phyloP scores from a whole-genome alignment of 1,284 basidiomycete genomes.

The Cutaneotrichosporon curvatum region DNA sequence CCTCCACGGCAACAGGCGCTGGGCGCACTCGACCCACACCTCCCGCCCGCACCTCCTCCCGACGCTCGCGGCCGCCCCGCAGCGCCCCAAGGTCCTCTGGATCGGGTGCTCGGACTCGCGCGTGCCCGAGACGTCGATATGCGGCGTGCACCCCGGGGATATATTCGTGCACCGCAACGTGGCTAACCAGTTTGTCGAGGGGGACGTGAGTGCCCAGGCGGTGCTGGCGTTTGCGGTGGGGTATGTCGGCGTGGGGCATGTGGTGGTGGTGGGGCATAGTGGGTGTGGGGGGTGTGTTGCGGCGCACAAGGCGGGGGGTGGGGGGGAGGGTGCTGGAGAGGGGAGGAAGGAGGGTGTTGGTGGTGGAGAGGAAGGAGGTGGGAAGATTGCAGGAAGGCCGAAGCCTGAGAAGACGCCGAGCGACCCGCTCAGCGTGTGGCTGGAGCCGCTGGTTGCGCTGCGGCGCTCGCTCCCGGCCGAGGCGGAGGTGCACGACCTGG shows the following conservation, averaged over 20 bases:
- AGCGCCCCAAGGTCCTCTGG: slow-evolving; percentile 44
- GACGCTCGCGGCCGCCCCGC: slow-evolving; percentile 28
- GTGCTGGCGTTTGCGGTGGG: slow-evolving; percentile 56
- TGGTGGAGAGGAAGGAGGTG: slow-evolving; percentile 59
- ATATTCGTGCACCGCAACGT: slow-evolving; percentile 64
- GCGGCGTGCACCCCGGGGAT: slow-evolving; percentile 53
- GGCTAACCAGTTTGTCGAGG: slow-evolving; percentile 48
- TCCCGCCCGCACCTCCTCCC: slow-evolving; percentile 33
- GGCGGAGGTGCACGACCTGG: slow-evolving; percentile 54
- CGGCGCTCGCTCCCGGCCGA: slow-evolving; percentile 52
- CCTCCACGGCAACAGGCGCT: slow-evolving; percentile 35
- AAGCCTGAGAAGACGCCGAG: slow-evolving; percentile 16
- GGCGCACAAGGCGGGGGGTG: background rate
- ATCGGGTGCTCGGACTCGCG: slow-evolving; percentile 46
- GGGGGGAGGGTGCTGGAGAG: too few species aligned
- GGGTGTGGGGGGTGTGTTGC: background rate
- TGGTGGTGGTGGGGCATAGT: too few species aligned
- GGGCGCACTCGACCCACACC: slow-evolving; percentile 25
- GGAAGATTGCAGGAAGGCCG: slow-evolving; percentile 1
- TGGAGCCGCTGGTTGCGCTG: slow-evolving; percentile 60
- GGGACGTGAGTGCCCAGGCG: slow-evolving; percentile 53
- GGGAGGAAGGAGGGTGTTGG: background rate
- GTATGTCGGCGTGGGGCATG: too few species aligned
- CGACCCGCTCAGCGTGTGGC: slow-evolving; percentile 63
- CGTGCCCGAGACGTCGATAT: slow-evolving; percentile 42